These are phyloP conservation scores for Macrolepiota albuminosa DNA, from an alignment of 768 basidiomycete species.

Conservation along the genomic window DNA sequence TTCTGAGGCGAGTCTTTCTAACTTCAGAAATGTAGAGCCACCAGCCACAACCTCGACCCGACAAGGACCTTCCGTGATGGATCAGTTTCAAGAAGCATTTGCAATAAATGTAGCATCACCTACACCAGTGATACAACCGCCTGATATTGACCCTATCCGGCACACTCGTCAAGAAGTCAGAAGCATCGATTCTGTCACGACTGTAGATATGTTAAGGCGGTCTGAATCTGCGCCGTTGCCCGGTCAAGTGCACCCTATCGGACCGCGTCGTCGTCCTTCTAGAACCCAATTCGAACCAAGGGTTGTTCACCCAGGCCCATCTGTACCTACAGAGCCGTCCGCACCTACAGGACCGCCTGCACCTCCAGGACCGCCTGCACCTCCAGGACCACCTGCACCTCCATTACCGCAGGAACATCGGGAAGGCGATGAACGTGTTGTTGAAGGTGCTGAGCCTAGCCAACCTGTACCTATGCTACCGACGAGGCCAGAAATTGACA, in stretches of 20 bases:
- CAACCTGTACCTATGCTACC: neutral
- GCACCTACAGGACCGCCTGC: neutral
- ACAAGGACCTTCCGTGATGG: constrained; percentile 48
- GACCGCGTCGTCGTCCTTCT: neutral
- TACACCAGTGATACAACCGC: constrained; percentile 33
- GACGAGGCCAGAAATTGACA: constrained; percentile 1
- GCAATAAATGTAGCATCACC: constrained; percentile 22
- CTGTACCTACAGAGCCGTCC: neutral
- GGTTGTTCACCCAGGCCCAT: neutral
- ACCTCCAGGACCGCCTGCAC: too few relatives aligned
- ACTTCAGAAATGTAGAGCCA: constrained; percentile 15
- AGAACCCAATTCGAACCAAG: neutral
- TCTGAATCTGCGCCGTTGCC: constrained; percentile 23
- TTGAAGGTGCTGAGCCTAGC: neutral
- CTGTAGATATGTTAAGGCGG: constrained; percentile 23
- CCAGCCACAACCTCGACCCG: constrained; percentile 45
- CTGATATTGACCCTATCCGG: constrained; percentile 45
- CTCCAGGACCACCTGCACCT: neutral
- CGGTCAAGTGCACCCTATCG: neutral
- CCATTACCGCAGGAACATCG: too few relatives aligned
- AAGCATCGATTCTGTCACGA: constrained; percentile 32
- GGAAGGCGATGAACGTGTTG: neutral
- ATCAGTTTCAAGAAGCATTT: constrained; percentile 58
- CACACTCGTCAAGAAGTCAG: constrained; percentile 34
- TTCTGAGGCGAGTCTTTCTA: constrained; percentile 23